Base-by-base conservation (phyloP, 73 alveolate species). In the Tetrahymena borealis region DNA sequence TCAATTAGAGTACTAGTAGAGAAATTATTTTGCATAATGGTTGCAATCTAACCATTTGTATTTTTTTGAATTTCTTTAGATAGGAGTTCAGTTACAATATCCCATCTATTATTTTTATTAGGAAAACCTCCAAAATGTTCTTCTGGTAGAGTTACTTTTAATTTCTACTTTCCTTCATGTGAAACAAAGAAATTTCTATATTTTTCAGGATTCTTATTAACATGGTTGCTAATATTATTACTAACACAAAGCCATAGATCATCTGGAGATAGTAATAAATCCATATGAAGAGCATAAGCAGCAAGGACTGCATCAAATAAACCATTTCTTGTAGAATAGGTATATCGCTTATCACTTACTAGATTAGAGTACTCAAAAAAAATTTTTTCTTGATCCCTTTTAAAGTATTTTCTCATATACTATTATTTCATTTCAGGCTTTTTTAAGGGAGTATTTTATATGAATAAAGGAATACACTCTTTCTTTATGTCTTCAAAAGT, bases 261-360 rank as follows among this genome's bases (percentile, higher is more conserved):
- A 93, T 93, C 96, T 2, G 96, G 94, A 40, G 94, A 39, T 7
- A 93, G 90, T 32, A 36, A 38, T 38, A 93, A 91, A 33, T 94
- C 92, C 37, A 90, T 41, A 93, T 93, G 96, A 32, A 90, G 77
- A 5, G 77, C 79, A 33, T 93, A 93, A 4, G 96, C 92, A 42
- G 40, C 36, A 8, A 33, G 78, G 9, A 93, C 36, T 4, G 93
- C 33, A 36, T 90, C 77, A 32, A 91, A 60, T 20, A 60, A 60
- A 2, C 85, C 85, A 60, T 60, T 60, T 60, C 85, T 28, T 1
- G 85, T 60, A 60, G 35, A 9, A 20, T 32, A 60, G 28, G 28
- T 7, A 28, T 24, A 60, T n/a, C 35, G n/a, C 31, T 60, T 60
- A 20, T 60, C 28, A 35, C 10, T 2, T 24, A 35, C 28, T 35